These are phyloP conservation scores for Colletotrichum simmondsii DNA, from an alignment of 2,329 filamentous ascomycete species.

Conservation along the genomic window DNA sequence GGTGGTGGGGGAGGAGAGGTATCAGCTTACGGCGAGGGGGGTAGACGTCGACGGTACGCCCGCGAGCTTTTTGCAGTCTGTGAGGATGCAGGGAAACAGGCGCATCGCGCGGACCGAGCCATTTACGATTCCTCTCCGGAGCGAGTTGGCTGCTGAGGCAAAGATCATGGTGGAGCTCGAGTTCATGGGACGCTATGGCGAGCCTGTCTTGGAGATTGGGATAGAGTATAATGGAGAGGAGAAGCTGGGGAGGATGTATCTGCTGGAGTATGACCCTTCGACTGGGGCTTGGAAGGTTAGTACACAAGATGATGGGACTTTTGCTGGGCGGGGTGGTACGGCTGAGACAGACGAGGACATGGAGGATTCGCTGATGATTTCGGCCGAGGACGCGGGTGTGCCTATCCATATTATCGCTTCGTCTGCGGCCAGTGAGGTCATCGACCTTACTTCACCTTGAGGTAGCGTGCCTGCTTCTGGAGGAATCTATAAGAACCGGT, in stretches of 20 bases:
- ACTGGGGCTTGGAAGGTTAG: constrained; percentile 40
- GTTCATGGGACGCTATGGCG: constrained; percentile 59
- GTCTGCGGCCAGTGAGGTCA: not conserved
- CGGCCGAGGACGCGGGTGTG: not conserved
- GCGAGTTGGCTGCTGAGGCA: constrained; percentile 37
- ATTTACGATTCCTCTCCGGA: constrained; percentile 48
- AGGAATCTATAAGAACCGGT: too few relatives aligned
- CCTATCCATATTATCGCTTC: not conserved
- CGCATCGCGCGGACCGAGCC: constrained; percentile 49
- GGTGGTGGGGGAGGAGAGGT: constrained; percentile 33
- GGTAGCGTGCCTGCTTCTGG: not conserved
- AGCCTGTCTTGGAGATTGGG: constrained; percentile 49
- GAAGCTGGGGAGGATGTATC: constrained; percentile 34
- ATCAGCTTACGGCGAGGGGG: constrained; percentile 45
- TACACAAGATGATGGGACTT: not conserved
- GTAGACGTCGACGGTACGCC: constrained; percentile 55
- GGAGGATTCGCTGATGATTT: constrained; percentile 6
- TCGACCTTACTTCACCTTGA: not conserved
- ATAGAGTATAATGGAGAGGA: constrained; percentile 34
- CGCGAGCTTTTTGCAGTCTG: constrained; percentile 50
- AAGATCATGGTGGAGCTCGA: constrained; percentile 52
- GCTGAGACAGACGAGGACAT: not conserved
- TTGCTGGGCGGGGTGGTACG: not conserved
- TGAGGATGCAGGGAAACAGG: constrained; percentile 50
- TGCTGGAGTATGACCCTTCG: constrained; percentile 43